These are phyloP conservation scores for Fusarium nelsonii DNA, from an alignment of 2,329 filamentous ascomycete genomes.

Conservation along the genomic window DNA sequence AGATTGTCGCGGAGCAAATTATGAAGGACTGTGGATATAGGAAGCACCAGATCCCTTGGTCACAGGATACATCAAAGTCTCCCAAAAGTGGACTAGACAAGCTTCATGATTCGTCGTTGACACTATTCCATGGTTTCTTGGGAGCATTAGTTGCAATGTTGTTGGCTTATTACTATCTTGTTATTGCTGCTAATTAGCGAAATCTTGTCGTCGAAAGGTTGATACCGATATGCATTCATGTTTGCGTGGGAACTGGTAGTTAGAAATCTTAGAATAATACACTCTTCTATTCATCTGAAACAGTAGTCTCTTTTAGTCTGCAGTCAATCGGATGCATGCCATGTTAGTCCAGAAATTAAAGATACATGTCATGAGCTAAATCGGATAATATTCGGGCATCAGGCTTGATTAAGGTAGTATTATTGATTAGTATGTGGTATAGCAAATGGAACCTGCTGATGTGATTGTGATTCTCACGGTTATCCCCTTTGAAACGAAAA, in stretches of 20 bases:
- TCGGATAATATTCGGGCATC: conserved; percentile 2
- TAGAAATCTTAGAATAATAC: conserved; percentile 1
- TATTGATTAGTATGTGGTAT: background rate
- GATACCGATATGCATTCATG: background rate
- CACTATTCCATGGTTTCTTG: conserved; percentile 27
- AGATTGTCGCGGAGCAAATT: conserved; percentile 65
- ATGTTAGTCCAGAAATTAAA: background rate
- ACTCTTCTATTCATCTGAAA: background rate
- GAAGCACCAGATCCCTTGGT: conserved; percentile 29
- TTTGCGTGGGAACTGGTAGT: background rate
- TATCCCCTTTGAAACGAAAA: background rate
- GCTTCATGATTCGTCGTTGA: conserved; percentile 21
- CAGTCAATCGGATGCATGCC: no score
- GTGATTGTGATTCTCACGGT: background rate
- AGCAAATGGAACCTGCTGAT: background rate
- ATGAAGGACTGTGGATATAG: conserved; percentile 37
- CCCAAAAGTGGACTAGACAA: conserved; percentile 25
- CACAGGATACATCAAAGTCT: background rate
- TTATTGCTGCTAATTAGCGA: conserved; percentile 23
- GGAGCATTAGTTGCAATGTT: conserved; percentile 23
- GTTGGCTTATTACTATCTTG: conserved; percentile 24
- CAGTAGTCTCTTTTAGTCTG: no score
- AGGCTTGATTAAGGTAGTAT: background rate
- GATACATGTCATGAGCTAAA: background rate
- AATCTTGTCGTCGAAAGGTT: background rate